phyloP scores from a whole-genome alignment of 2,329 filamentous ascomycete species.

The Alternaria rosae region DNA sequence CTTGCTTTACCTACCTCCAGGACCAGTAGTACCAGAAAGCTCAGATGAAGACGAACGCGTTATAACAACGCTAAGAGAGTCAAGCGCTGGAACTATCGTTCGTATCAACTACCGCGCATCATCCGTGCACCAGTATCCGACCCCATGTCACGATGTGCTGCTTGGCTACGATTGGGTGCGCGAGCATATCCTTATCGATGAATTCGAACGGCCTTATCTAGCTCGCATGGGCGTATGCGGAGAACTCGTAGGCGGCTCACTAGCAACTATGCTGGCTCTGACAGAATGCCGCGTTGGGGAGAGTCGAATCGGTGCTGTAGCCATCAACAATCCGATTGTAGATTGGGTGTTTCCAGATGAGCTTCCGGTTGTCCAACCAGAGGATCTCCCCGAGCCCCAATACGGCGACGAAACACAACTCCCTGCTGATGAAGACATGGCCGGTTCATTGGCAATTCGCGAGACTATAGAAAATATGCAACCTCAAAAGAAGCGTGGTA shows the following conservation, averaged over 20 bases:
- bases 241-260: conserved; percentile 56
- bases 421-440: conserved; percentile 39
- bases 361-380: conserved; percentile 26
- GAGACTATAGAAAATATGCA: conserved; percentile 13
- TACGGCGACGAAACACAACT: conserved; percentile 41
- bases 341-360: conserved; percentile 57
- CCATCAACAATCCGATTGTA: conserved; percentile 56
- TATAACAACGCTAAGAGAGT: conserved; percentile 45
- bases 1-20: conserved; percentile 55
- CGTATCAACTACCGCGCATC: conserved; percentile 56
- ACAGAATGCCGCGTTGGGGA: conserved; percentile 57
- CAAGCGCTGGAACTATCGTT: conserved; percentile 52
- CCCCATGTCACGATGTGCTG: conserved; percentile 57
- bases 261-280: conserved; percentile 59
- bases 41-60: conserved; percentile 40
- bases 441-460: conserved; percentile 19
- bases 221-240: conserved; percentile 56
- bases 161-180: conserved; percentile 58
- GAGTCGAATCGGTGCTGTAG: conserved; percentile 54
- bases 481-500: conserved; percentile 11
- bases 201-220: conserved; percentile 27
- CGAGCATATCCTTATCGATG: conserved; percentile 45
- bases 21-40: conserved; percentile 43
- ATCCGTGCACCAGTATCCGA: conserved; percentile 50
- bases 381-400: conserved; percentile 40